Base-by-base conservation (phyloP, 768 basidiomycete species). In the Pholiota conissans region DNA sequence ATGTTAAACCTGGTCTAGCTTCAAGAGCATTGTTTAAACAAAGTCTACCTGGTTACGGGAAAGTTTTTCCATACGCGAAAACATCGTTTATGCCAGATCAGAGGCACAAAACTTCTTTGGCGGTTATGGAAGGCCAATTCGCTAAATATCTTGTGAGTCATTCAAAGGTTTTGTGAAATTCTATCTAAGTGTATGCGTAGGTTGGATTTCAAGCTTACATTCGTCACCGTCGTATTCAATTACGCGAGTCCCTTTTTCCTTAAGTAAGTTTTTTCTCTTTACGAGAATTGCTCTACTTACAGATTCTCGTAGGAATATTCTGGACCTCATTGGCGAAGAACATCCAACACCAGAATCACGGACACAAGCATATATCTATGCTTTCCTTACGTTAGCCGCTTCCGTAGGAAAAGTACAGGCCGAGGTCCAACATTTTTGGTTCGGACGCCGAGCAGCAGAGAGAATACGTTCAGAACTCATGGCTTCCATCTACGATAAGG, bases 401-500 rank as follows among this genome's bases (percentile, higher is more conserved):
- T 79, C 84, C 0, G 32, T 58, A 5, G 57, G 40, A 30, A 42
- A 85, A 80, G 81, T 83, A 0, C 76, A 90, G 72, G 76, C 85
- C 1, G 89, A 93, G 61, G 73, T 87, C 3, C 86, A 89, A 56
- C 90, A 91, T 67, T 76, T 92, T 13, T 94, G 91, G 90, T 85
- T 82, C 55, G 86, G 88, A 20, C 83, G 94, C 42, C 84, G 92
- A n/a, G 91, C 85, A 0, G 68, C 78, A 0, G 87, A 87, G 1
- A 79, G 90, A 22, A 84, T 92, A 3, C 85, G 90, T 7, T 80
- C 82, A 11, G 90, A 91, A 72, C 80, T 95, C 16, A 94, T 92
- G 86, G 86, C 90, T 0, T 73, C 86, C 2, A 91, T 96, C 52
- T 96, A 95, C 65, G 90, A 93, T 69, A 97, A 97, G 69, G 83